Evolutionary conservation across 139 green algal species (phyloP), one percentile per base, ranked within the genome.

Genomic region (Pleodorina starrii): DNA sequence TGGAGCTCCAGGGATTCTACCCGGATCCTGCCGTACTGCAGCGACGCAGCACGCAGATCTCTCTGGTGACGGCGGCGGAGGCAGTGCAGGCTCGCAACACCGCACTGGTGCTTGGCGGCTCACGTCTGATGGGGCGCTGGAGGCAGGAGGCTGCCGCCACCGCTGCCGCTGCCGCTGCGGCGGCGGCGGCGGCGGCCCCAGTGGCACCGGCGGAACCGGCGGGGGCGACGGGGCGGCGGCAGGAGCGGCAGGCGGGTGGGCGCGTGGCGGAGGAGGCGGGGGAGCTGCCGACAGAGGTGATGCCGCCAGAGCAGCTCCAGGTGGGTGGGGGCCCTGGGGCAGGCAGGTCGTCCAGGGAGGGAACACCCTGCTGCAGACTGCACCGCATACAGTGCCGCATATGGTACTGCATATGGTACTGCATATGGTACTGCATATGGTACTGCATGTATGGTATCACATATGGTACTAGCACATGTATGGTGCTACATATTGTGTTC

Each of bases 41-140:
- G 60, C 82, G 82, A 44, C 82, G 66, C 46, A 88, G 82, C 66
- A 79, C 46, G 32, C 82, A 88, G 68, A 69, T 88, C n/a, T 80
- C 66, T 4, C 68, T 88, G 44, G 82, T 88, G 17, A 88, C 82
- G 5, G 82, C 82, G 17, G 82, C 82, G 44, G 71, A 89, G 71
- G 84, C 69, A 48, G 71, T 32, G 50, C 50, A 83, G 84, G 84
- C 50, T 9, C 69, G 84, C 1, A 27, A 84, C 25, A n/a, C 69
- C 4, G 29, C n/a, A 11, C 69, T 35, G 51, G 42, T 32, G 40
- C 48, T 89, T 48, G 71, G 71, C 7, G 84, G 71, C 38, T 27
- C 27, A 1, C 42, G 40, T 35, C 36, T 84, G 71, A 42, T 32
- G 84, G 35, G 29, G 3, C 29, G 69, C 1, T 83, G 72, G 84